Conservation (phyloP, 352 stramenopile species). For the Bremia lactucae region DNA sequence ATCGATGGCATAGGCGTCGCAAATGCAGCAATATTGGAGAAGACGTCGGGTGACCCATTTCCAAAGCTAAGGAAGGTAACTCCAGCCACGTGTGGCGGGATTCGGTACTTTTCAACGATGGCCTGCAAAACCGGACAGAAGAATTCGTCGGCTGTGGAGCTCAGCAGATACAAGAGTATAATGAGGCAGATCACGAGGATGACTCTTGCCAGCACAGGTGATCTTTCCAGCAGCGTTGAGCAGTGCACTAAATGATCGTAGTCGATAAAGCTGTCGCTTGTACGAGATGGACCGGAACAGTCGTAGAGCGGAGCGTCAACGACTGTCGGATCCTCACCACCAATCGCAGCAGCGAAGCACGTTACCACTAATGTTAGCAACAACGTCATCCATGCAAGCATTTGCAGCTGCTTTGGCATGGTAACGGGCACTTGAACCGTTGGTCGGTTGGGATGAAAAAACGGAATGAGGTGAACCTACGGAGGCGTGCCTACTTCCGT, state of each 20-base stretch:
- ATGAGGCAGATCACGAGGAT: constrained; percentile 40
- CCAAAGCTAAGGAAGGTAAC: constrained; percentile 78
- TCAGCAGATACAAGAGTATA: constrained; percentile 64
- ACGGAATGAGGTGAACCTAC: constrained; percentile 2
- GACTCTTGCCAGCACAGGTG: constrained; percentile 24
- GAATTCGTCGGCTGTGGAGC: constrained; percentile 74
- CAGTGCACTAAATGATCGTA: constrained; percentile 61
- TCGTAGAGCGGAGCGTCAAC: constrained; percentile 11
- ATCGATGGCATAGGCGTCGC: constrained; percentile 51
- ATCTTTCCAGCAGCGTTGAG: constrained; percentile 30
- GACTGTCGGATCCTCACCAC: constrained; percentile 1
- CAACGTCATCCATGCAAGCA: constrained; percentile 2
- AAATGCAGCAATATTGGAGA: constrained; percentile 73
- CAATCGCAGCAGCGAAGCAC: background rate
- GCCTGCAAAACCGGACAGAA: constrained; percentile 67
- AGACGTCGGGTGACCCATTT: constrained; percentile 70
- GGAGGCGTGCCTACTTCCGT: constrained; percentile 3
- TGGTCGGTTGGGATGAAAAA: constrained; percentile 4
- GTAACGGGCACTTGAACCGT: background rate
- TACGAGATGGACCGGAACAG: constrained; percentile 18
- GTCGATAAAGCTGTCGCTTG: constrained; percentile 41
- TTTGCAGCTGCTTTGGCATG: constrained; percentile 11
- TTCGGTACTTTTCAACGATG: constrained; percentile 69
- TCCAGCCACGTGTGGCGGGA: constrained; percentile 58
- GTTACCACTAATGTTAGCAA: constrained; percentile 3